Conservation (phyloP, 225 moss, liverwort and hornwort genomes). For the Straminergon stramineum region DNA sequence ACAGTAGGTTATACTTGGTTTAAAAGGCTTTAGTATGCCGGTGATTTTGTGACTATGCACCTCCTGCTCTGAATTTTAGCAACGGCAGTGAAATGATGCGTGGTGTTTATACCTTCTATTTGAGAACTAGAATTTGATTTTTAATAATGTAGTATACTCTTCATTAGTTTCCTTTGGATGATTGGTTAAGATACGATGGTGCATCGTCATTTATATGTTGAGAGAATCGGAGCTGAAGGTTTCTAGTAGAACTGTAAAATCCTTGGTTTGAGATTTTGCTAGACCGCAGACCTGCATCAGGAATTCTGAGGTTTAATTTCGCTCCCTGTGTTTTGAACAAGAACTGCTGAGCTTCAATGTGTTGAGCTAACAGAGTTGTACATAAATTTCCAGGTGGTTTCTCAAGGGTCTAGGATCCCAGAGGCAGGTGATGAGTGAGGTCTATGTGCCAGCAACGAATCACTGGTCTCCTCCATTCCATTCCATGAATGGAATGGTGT, state of each 20-base stretch:
- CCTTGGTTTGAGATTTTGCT: not conserved
- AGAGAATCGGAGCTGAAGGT: not conserved
- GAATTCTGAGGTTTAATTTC: not conserved
- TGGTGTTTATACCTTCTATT: not conserved
- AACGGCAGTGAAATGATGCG: not conserved
- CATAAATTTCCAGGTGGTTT: constrained; percentile 60
- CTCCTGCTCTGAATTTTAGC: not conserved
- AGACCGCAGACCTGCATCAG: not conserved
- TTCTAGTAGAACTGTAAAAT: not conserved
- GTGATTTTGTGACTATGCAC: not conserved
- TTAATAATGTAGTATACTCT: not conserved
- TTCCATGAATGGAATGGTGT: constrained; percentile 91
- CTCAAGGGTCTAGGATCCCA: constrained; percentile 81
- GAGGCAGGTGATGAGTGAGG: constrained; percentile 95
- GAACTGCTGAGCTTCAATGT: not conserved
- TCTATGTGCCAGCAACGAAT: constrained; percentile 87
- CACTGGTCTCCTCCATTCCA: constrained; percentile 97
- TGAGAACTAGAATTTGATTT: not conserved
- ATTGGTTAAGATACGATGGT: not conserved
- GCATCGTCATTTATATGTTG: not conserved
- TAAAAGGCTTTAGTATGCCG: not conserved
- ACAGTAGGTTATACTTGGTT: not conserved
- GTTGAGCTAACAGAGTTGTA: not conserved
- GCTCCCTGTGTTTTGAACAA: not conserved
- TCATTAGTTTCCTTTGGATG: not conserved